These are phyloP conservation scores for Phaeosphaeria sp. DNA, from an alignment of 2,329 filamentous ascomycete species.

Conservation along the genomic window DNA sequence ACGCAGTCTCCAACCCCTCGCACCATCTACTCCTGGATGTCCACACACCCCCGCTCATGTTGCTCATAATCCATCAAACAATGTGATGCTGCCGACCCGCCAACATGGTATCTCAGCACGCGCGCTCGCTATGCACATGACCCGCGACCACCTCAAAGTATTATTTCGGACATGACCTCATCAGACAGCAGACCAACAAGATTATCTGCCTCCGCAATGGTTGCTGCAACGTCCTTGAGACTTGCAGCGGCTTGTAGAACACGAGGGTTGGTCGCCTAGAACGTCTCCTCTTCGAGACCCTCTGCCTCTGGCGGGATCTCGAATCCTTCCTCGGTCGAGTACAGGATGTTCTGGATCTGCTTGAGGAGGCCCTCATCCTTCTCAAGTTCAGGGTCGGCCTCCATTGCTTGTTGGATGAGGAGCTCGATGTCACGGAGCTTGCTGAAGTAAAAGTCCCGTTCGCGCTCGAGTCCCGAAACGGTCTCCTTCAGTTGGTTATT, in stretches of 20 bases:
- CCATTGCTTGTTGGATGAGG: conserved; percentile 88
- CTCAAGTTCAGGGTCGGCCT: conserved; percentile 90
- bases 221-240: conserved; percentile 10
- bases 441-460: conserved; percentile 99
- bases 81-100: conserved; percentile 15
- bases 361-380: conserved; percentile 94
- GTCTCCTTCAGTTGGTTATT: conserved; percentile 92
- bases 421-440: conserved; percentile 97
- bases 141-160: conserved; percentile 18
- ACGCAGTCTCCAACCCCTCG: neutral
- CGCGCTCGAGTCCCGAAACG: conserved; percentile 90
- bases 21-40: neutral
- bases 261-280: conserved; percentile 22
- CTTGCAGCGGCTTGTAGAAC: conserved; percentile 3
- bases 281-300: conserved; percentile 74
- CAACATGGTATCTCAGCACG: conserved; percentile 43
- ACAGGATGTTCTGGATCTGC: conserved; percentile 94
- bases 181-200: conserved; percentile 36
- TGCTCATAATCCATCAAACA: conserved; percentile 28
- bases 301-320: conserved; percentile 86
- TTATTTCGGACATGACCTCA: conserved; percentile 53
- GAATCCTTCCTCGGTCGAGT: conserved; percentile 87
- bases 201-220: conserved; percentile 8
- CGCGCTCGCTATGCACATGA: conserved; percentile 40
- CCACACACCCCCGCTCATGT: conserved; percentile 10